Conservation (phyloP, 257 asterid species). For the Datura wrightii region DNA sequence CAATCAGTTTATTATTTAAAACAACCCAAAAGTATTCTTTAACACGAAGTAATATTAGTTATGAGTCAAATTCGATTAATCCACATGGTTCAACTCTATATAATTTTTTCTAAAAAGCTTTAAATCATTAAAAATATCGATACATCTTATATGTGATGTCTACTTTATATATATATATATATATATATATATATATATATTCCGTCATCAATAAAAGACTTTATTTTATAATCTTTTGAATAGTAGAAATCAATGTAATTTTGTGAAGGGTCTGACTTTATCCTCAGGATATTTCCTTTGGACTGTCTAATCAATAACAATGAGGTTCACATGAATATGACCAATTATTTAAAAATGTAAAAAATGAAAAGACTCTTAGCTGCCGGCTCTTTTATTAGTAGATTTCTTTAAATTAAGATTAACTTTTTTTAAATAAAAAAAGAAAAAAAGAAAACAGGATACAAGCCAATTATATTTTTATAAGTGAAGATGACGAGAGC, state of each 20-base stretch:
- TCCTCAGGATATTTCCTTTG: neutral
- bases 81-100: too few species aligned
- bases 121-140: neutral
- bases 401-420: neutral
- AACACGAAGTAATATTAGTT: neutral
- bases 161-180: too few species aligned
- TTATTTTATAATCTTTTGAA: neutral
- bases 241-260: neutral
- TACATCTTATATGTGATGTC: neutral
- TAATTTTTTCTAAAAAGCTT: neutral
- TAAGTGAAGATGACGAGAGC: neutral
- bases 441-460: neutral
- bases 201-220: too few species aligned
- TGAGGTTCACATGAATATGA: neutral
- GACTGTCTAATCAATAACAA: neutral
- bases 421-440: neutral
- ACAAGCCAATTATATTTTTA: neutral
- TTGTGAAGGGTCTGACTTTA: slow-evolving; percentile 1
- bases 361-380: neutral
- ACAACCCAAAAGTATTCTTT: neutral
- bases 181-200: too few species aligned
- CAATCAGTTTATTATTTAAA: neutral
- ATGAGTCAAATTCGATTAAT: neutral
- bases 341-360: neutral
- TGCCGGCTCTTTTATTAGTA: neutral